Base-by-base conservation (phyloP, 306 rosid genomes). In the Spatholobus suberectus region DNA sequence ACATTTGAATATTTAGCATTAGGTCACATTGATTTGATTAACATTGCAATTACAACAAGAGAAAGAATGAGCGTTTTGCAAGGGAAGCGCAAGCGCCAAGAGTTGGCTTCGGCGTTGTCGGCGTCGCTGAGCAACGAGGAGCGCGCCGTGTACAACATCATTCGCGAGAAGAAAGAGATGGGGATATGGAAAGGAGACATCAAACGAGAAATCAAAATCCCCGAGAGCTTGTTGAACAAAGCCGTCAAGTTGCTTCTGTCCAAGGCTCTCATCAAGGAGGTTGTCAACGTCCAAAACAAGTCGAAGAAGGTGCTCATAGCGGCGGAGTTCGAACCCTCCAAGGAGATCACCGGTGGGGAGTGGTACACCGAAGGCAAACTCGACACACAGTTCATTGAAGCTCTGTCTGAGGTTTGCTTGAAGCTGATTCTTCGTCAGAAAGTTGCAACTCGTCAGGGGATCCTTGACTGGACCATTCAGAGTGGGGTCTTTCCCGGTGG, bases 311-410 rank as follows among this genome's bases (percentile, higher is more conserved):
- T 81, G 77, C 83, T 78, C 46, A 78, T 90, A 83, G 90, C 88
- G 0, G 7, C 83, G 23, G 90, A 90, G 18, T 90, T 91, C 52
- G 84, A 90, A 77, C 96, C 93, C 4, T 74, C 92, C 0, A 71
- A 83, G 71, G 92, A 90, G 59, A 69, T 92, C 72, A 88, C 91
- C 1, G 92, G 96, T 12, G 92, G 96, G n/a, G 85, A 65, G 23
- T 92, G 93, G 91, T 90, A 92, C 29, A 58, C 18, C 3, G 87
- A 88, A 0, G 94, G 92, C 1, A 87, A 89, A 41, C 73, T 68
- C 5, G 73, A 68, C 32, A 68, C 52, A 0, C 32, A 11, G 12
- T 41, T 68, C 0, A 68, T 38, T 1, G 51, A 68, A 0, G 51
- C 51, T 4, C 32, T 68, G 0, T 68, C 73, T 20, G 66, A 51